Percentiles rank a stretch among this genome's conserved stretches.
Evolutionary conservation across 1,284 basidiomycete species (phyloP).

Genomic region (Apiotrichum veenhuisii): DNA sequence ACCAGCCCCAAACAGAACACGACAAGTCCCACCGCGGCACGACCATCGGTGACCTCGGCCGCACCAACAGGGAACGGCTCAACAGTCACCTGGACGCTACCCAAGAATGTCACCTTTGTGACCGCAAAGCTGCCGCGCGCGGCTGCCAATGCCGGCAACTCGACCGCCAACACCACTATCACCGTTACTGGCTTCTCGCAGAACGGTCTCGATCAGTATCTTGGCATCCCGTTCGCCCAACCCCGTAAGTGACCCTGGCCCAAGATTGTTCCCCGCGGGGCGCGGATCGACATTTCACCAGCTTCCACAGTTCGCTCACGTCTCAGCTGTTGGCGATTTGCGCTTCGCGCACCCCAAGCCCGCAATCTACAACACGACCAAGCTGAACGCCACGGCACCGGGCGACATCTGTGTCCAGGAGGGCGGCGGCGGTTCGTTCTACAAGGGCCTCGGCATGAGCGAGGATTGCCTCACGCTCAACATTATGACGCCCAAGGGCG

Average conservation of each 20-base stretch:
- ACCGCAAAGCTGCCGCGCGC: too few species aligned
- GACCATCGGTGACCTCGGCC: too few species aligned
- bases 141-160: too few species aligned
- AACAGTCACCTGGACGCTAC: too few species aligned
- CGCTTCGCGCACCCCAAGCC: conserved; percentile 49
- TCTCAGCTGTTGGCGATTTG: conserved; percentile 50
- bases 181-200: neutral
- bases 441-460: conserved; percentile 13
- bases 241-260: neutral
- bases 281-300: too few species aligned
- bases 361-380: conserved; percentile 24
- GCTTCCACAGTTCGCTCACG: neutral
- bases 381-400: conserved; percentile 24
- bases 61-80: too few species aligned
- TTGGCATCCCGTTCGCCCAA: conserved; percentile 6
- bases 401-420: conserved; percentile 35
- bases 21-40: too few species aligned
- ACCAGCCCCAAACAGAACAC: too few species aligned
- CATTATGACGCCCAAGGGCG: conserved; percentile 36
- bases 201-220: neutral
- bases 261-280: too few species aligned
- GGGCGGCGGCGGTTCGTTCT: conserved; percentile 17
- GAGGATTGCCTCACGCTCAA: conserved; percentile 52
- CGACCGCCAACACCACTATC: neutral
- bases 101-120: too few species aligned